Conservation (phyloP, 257 asterid genomes). For the Salvia splendens region DNA sequence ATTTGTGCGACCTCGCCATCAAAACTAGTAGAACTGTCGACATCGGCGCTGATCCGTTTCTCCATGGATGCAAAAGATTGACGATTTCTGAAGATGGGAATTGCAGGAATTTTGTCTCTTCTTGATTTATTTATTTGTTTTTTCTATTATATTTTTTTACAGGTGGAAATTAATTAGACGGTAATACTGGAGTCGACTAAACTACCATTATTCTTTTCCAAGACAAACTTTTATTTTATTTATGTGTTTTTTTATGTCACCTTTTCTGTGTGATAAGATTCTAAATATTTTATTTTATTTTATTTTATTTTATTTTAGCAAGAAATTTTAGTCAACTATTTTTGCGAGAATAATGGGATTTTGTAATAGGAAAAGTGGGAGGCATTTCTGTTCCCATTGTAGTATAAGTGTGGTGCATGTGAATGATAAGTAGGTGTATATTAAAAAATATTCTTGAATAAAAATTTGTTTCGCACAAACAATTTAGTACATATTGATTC, state of each 20-base stretch:
- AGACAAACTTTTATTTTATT: no score
- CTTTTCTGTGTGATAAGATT: not conserved
- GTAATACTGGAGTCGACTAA: not conserved
- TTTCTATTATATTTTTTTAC: not conserved
- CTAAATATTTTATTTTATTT: no score
- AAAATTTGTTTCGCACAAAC: no score
- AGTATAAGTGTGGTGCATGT: no score
- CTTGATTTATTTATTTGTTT: not conserved
- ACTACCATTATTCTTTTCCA: not conserved
- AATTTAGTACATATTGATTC: no score
- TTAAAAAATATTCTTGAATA: not conserved
- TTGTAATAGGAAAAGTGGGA: constrained; percentile 7
- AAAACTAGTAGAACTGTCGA: constrained; percentile 41
- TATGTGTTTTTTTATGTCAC: no score
- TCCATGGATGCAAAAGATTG: constrained; percentile 10
- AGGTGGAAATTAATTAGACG: not conserved
- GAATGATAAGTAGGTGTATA: not conserved
- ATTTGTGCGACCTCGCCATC: constrained; percentile 46
- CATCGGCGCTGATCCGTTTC: not conserved
- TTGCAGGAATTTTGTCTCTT: constrained; percentile 25
- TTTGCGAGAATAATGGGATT: not conserved
- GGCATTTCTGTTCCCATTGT: not conserved
- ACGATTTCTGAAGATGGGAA: constrained; percentile 15
- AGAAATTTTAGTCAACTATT: not conserved
- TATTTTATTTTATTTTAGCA: not conserved